Evolutionary conservation across 2,329 filamentous ascomycete genomes (phyloP), one percentile per base, ranked within the genome.

Genomic region (Ambrosiella beaveri): DNA sequence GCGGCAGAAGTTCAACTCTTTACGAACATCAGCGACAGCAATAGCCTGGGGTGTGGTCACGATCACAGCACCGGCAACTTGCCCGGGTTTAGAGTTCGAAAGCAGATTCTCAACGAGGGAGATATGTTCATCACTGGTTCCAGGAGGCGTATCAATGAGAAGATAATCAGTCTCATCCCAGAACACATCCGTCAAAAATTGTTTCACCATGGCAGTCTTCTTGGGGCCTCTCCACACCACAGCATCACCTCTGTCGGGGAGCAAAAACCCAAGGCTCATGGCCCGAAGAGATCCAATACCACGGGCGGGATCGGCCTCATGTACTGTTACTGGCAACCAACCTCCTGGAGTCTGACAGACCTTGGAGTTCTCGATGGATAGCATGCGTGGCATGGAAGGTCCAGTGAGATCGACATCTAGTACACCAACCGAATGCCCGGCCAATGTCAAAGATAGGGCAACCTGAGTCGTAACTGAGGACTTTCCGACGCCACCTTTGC

Each of bases 191-290:
- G 86, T 85, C 36, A 98, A 75, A 67, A 98, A 98, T 69, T 98
- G 93, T 45, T 90, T 82, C 60, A 98, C 88, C 93, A 98, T 98
- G 55, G 93, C 93, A 3, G 93, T 98, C 74, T 98, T 98, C 72
- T 98, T 98, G 1, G 93, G 93, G 0, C 93, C 93, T 57, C 93
- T 81, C 93, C 93, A 98, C 44, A 98, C 93, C 0, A 98, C 90
- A 0, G 93, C 91, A 65, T 96, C 89, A 62, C 86, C 87, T 64
- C 91, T 77, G 61, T 82, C 80, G 2, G 84, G 82, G 5, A 98
- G 77, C 6, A 98, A 78, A 65, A 98, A 97, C 2, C 90, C 93
- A 1, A 98, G 75, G 58, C 88, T 95, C 86, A 97, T 96, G 69
- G 88, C 93, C 61, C 81, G 78, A 8, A 91, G 74, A 39, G 82